Conservation (phyloP, 306 rosid species). For the Acacia acuminata region DNA sequence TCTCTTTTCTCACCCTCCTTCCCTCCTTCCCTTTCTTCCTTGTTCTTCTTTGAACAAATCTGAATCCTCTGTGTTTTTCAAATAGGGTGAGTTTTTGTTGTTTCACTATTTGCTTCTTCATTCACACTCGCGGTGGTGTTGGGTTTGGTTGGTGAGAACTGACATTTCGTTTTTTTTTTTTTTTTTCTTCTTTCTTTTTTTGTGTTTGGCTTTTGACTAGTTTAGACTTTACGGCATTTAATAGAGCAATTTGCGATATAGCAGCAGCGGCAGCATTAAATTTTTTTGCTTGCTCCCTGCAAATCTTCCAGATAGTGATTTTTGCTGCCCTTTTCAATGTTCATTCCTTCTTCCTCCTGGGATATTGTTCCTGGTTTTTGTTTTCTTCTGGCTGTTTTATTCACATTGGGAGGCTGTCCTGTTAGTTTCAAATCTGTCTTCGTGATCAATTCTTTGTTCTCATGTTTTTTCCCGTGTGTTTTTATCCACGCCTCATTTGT, state of each 20-base stretch:
- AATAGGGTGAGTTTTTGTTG: neutral
- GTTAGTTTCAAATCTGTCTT: slow-evolving; percentile 41
- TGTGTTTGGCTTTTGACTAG: neutral
- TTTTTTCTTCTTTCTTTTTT: neutral
- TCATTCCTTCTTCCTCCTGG: slow-evolving; percentile 64
- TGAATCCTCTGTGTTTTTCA: slow-evolving; percentile 20
- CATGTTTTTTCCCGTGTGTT: slow-evolving; percentile 35
- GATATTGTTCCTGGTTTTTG: slow-evolving; percentile 72
- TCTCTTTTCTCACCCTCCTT: slow-evolving; percentile 29
- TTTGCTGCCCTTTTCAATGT: slow-evolving; percentile 74
- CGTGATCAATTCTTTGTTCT: slow-evolving; percentile 25
- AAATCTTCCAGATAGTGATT: slow-evolving; percentile 53
- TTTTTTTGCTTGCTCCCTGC: neutral
- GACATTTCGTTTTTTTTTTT: slow-evolving; percentile 13
- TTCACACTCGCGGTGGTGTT: neutral
- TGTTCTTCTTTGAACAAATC: slow-evolving; percentile 26
- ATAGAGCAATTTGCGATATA: slow-evolving; percentile 22
- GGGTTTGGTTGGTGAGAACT: slow-evolving; percentile 41
- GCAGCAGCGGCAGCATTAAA: slow-evolving; percentile 12
- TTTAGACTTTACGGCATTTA: slow-evolving; percentile 34
- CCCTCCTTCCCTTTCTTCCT: neutral
- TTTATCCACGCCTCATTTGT: slow-evolving; percentile 51
- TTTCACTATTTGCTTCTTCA: neutral
- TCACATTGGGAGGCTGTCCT: slow-evolving; percentile 18
- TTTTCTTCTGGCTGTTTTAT: slow-evolving; percentile 55